phyloP scores from a whole-genome alignment of 1,284 basidiomycete species.

The Trichosporon asahii region DNA sequence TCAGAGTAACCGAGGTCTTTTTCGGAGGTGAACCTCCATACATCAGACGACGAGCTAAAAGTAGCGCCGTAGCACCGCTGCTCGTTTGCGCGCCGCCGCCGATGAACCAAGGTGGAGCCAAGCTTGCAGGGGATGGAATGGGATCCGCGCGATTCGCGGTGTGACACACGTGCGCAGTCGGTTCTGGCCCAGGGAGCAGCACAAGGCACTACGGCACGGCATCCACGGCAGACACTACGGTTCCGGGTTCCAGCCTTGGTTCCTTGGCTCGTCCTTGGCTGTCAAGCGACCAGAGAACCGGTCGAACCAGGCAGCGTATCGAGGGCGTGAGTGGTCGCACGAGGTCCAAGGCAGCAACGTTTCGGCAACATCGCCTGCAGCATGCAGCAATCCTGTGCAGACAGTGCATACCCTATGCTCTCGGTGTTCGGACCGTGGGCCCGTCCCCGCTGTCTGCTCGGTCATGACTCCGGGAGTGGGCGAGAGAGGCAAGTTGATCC shows the following conservation, averaged over 20 bases:
- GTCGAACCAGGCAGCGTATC: too few relatives aligned
- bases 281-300: too few relatives aligned
- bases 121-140: neutral
- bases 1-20: neutral
- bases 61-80: neutral
- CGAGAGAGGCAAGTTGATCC: neutral
- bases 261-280: too few relatives aligned
- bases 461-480: neutral
- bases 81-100: too few relatives aligned
- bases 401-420: too few relatives aligned
- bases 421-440: neutral
- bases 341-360: too few relatives aligned
- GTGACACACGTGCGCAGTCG: constrained; percentile 2
- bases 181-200: neutral
- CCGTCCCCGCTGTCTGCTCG: neutral
- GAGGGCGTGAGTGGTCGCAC: too few relatives aligned
- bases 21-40: too few relatives aligned
- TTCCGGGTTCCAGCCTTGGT: too few relatives aligned
- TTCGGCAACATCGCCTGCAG: too few relatives aligned
- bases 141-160: neutral
- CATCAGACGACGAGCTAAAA: neutral
- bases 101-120: neutral
- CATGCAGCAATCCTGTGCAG: too few relatives aligned
- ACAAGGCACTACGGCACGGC: neutral
- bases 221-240: too few relatives aligned